Evolutionary conservation across 495 filamentous ascomycete genomes (phyloP), one percentile per base, ranked within the genome.

Genomic region (Saxophila tyrrhenica): DNA sequence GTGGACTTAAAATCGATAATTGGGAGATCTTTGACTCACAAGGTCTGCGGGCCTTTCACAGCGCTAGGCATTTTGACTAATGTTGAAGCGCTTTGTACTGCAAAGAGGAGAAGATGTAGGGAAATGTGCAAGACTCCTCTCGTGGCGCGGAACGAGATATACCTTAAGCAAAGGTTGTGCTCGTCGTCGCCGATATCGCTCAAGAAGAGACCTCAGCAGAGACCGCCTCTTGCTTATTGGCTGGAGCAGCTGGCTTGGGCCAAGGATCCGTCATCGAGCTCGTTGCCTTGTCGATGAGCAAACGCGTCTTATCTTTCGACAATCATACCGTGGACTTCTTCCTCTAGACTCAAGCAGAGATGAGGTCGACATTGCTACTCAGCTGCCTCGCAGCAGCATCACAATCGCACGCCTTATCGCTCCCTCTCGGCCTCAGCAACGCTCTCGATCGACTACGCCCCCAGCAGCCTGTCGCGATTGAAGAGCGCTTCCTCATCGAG

Each of bases 401-500:
- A 10, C 11, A 50, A 1, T 49, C 56, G 17, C 25, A 50, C 11
- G 54, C 48, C 25, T 25, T 60, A 1, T 52, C 58, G 32, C 42
- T 60, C 32, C 58, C 58, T 17, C 3, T n/a, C 39, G 23, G 44
- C 48, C 17, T 54, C 35, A 38, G 19, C 17, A 13, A 45, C 20
- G 57, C 39, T 23, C 19, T 55, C 25, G 38, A 51, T 25, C 45
- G 38, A 25, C n/a, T 51, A 17, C 25, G 16, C 21, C 41, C 32
- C 10, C 58, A 61, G 44, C 48, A 49, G 11, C 54, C 58, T 13
- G 24, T 61, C 17, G 39, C 45, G 1, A 11, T 32, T 3, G 47
- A 47, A 8, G 77, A 84, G 49, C 75, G 75, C 61, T 95, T 77
- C 62, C 76, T 92, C 32, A 84, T 98, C 56, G 90, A 98, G 73